Evolutionary conservation across 2,329 filamentous ascomycete species (phyloP), one percentile per base, ranked within the genome.

Genomic region (Phaeosphaeriaceae sp.): DNA sequence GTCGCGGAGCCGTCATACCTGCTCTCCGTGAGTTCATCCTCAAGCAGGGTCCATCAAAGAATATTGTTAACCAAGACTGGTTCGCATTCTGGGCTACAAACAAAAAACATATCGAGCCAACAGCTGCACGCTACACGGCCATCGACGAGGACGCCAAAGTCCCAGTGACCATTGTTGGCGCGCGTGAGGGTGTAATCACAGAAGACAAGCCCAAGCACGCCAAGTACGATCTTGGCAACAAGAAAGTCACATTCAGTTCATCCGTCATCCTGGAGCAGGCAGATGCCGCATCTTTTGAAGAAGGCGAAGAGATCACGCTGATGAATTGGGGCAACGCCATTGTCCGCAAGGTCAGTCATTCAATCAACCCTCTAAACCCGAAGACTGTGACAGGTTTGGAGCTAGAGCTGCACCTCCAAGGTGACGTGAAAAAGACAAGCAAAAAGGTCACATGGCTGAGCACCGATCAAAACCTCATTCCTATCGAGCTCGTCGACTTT

Each of bases 391-490:
- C 86, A 11, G 79, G 77, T 29, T 81, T 96, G 32, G 88, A 89
- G 49, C 80, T 94, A 45, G 90, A 96, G 76, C 84, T 97, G n/a
- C 88, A 97, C 74, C 84, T 97, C 41, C 85, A 89, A 64, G 92
- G 93, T 47, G 93, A 97, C 72, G 90, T 97, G 74, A 96, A 96
- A 81, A 88, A 90, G 69, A 97, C 93, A 0, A 87, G 91, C 68
- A 97, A 97, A 85, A 97, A 97, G 81, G 85, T 97, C 30, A 97
- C 92, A 1, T 97, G 93, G 93, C 79, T 97, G 39, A 87, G 90
- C 1, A 83, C 82, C 0, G 84, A 90, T 60, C 89, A 93, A 76
- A 83, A 88, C 50, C 82, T 96, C 0, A 81, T 96, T 12, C 86
- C 87, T 6, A 87, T 94, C 17, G 90, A 96, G 74, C 82, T 96